A percentile compares a stretch with the other conserved stretches of the same genome.
Conservation (phyloP, 495 filamentous ascomycete genomes). For the Elasticomyces elasticus region DNA sequence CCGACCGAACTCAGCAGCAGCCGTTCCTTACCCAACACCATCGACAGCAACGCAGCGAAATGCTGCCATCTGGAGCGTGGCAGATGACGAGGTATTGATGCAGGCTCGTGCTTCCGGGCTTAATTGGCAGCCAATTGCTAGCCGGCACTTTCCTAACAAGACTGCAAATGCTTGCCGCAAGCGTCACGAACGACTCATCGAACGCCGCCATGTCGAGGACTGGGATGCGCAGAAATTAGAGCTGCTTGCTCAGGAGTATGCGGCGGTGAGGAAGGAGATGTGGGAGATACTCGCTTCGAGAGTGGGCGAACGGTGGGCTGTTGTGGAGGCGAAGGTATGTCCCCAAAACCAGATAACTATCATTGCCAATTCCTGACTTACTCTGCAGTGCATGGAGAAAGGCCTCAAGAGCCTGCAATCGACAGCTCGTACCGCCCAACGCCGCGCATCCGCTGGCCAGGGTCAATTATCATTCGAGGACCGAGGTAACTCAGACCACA, state of each 20-base stretch:
- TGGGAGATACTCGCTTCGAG: conserved; percentile 54
- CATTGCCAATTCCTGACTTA: neutral
- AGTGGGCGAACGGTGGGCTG: conserved; percentile 58
- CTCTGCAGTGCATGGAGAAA: conserved; percentile 43
- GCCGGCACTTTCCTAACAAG: conserved; percentile 58
- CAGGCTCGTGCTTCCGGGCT: conserved; percentile 51
- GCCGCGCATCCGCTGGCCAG: conserved; percentile 8
- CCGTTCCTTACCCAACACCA: conserved; percentile 10
- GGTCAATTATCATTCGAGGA: conserved; percentile 11
- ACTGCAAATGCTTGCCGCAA: conserved; percentile 72
- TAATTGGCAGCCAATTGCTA: conserved; percentile 64
- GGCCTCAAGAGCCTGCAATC: conserved; percentile 40
- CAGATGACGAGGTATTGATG: conserved; percentile 55
- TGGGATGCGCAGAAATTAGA: conserved; percentile 61
- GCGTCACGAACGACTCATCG: conserved; percentile 64
- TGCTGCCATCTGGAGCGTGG: conserved; percentile 45
- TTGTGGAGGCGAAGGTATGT: conserved; percentile 60
- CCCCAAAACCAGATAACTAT: neutral
- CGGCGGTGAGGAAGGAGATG: conserved; percentile 58
- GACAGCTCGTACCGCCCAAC: conserved; percentile 31
- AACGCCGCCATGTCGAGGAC: conserved; percentile 49
- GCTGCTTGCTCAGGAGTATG: conserved; percentile 55
- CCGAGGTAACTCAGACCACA: conserved; percentile 16
- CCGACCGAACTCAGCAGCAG: neutral
- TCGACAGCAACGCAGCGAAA: conserved; percentile 8